Evolutionary conservation across 805 yeast species (phyloP).

Genomic region (Yamadazyma phyllophila): DNA sequence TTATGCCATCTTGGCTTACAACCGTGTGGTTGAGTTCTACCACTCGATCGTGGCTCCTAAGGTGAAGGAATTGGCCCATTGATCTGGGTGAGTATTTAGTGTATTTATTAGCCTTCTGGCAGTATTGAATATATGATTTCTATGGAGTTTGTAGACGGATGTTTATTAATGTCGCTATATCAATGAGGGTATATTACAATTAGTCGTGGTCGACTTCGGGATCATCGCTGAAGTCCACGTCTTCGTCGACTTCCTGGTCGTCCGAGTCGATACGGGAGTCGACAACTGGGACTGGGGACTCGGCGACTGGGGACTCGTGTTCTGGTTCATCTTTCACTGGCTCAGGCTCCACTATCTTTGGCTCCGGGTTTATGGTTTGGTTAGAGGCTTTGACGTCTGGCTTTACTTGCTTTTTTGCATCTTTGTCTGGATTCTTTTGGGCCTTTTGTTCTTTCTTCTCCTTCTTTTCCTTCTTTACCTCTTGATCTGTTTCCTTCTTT

Average conservation of each 20-base stretch:
- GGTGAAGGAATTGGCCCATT: conserved; percentile 5
- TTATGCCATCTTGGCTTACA: conserved; percentile 19
- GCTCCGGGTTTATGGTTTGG: neutral
- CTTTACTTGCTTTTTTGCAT: neutral
- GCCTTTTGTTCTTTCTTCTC: conserved; percentile 1
- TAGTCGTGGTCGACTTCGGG: conserved; percentile 3
- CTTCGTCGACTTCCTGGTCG: conserved; percentile 2
- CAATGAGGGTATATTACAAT: neutral
- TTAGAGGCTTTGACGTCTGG: neutral
- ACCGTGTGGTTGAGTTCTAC: conserved; percentile 20
- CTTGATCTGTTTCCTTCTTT: conserved; percentile 39
- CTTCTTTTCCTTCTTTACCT: conserved; percentile 47
- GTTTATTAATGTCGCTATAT: neutral
- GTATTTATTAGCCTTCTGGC: neutral
- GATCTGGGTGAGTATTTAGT: neutral
- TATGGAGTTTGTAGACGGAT: neutral
- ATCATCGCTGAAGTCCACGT: neutral
- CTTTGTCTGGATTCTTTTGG: neutral
- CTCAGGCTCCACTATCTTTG: too few relatives aligned
- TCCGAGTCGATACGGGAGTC: conserved; percentile 2
- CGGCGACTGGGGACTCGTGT: neutral
- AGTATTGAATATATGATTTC: neutral
- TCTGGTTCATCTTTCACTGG: neutral
- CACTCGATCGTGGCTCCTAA: conserved; percentile 19
- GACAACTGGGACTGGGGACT: too few relatives aligned